These are phyloP conservation scores for Teunomyces pallodes DNA, from an alignment of 805 yeast genomes.

Conservation along the genomic window DNA sequence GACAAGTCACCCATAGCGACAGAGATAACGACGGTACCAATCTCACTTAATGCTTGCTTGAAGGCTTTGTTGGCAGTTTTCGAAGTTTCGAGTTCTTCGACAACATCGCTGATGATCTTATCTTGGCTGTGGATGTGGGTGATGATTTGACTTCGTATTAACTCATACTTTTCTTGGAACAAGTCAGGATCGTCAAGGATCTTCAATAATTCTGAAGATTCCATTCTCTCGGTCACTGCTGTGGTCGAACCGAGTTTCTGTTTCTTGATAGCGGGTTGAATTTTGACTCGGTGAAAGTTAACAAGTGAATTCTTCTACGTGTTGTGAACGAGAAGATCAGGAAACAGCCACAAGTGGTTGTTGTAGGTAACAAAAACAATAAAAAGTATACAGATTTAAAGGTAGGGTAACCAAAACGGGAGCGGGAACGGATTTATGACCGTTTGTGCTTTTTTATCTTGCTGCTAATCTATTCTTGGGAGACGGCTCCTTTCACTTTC, in stretches of 20 bases:
- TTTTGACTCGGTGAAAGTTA: background rate
- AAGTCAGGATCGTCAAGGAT: slow-evolving; percentile 40
- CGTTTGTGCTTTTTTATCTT: too few relatives aligned
- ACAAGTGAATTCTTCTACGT: background rate
- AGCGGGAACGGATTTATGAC: background rate
- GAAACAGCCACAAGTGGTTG: background rate
- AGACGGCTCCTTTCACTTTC: background rate
- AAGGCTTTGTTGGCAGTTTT: slow-evolving; percentile 64
- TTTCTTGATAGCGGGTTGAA: background rate
- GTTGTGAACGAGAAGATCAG: slow-evolving; percentile 1
- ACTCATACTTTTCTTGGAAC: slow-evolving; percentile 25
- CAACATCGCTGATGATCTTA: slow-evolving; percentile 20
- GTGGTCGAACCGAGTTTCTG: background rate
- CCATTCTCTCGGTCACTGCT: slow-evolving; percentile 18
- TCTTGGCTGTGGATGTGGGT: slow-evolving; percentile 32
- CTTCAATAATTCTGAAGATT: slow-evolving; percentile 29
- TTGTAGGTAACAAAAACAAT: background rate
- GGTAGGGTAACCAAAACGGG: background rate
- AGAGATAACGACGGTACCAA: slow-evolving; percentile 82
- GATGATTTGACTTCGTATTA: slow-evolving; percentile 30
- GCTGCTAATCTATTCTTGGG: background rate
- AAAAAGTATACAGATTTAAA: background rate
- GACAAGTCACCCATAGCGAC: slow-evolving; percentile 88
- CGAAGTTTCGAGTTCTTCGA: slow-evolving; percentile 33
- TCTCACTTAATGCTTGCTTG: slow-evolving; percentile 69